Evolutionary conservation across 371 early-diverging fungal genomes (phyloP), one percentile per base, ranked within the genome.

Genomic region (Aphelidium insulamus): DNA sequence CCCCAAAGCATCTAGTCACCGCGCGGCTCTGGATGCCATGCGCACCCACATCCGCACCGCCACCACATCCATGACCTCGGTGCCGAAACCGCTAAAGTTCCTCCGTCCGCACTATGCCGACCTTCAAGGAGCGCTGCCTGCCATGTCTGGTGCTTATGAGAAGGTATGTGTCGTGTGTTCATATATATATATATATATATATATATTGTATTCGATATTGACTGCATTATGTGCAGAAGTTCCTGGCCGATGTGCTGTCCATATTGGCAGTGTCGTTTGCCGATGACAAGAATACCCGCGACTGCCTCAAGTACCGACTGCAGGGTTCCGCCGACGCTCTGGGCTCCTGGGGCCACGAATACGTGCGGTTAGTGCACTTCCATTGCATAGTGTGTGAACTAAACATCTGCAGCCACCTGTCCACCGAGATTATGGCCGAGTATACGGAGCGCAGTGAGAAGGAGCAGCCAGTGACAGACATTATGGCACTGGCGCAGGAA

Each of bases 341-440:
- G 30, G 85, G 84, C 5, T 75, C 72, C 22, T 95, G 94, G 94
- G 97, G 97, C n/a, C 97, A 95, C 45, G 97, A 95, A 69, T 95
- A 90, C 50, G 87, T 92, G 41, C 55, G 77, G 71, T 70, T 49
- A 15, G 47, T 12, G 10, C 4, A 14, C n/a, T 25, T 5, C 19
- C 15, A 18, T 17, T 27, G 20, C 33, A 1, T 3, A 10, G 5
- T 23, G 24, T 35, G 11, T 21, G 9, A 15, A 40, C 7, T 30
- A 19, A 5, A 17, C 19, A 9, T 22, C 11, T 5, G 4, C 40
- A 72, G 81, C 43, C 91, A 94, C 46, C 49, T 92, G 28, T 72
- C 90, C n/a, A 59, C 69, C 38, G 94, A 92, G 57, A 71, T 92
- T 36, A 83, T 80, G 41, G 66, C 62, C 37, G 88, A 87, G 50